Base-by-base conservation (phyloP, 306 rosid species). In the Sophora flavescens region DNA sequence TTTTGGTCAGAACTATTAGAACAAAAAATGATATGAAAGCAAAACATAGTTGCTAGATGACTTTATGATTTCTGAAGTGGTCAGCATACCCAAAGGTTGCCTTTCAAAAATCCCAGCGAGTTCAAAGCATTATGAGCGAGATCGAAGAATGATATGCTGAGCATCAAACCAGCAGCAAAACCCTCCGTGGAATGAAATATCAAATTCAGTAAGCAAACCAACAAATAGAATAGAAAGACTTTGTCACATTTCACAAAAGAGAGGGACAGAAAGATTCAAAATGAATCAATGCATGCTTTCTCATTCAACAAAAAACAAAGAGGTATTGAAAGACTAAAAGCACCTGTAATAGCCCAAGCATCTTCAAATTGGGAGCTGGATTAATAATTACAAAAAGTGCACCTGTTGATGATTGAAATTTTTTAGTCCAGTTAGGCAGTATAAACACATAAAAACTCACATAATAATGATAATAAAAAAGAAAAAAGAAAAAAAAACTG, bases 161-260 rank as follows among this genome's bases (percentile, higher is more conserved):
- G 83, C 98, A 95, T 91, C 77, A 95, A 84, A 78, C 99, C 99
- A 61, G 97, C 97, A 44, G 99, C 99, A 86, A 95, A 95, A 71
- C 98, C 98, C 99, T 92, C 83, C 71, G 74, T 18, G 39, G 18
- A 82, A 74, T 8, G 45, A 73, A 81, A 32, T 48, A 36, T 45
- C 72, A 68, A 51, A 41, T 47, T 1, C 1, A 36, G 13, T 26
- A 52, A 67, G 57, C 63, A 17, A 39, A 56, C 4, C 44, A 67
- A 68, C 42, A 36, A 81, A 75, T 11, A 39, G n/a, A 74, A 66
- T 8, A 44, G 64, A 18, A 1, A 26, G 8, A 58, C 48, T 8
- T 17, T 36, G 51, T 36, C 63, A 36, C 14, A 18, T 14, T 38
- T 63, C 44, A 28, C 45, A 15, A 28, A 58, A 10, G 54, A 28